phyloP scores from a whole-genome alignment of 1,284 basidiomycete genomes.

The Afroboletus lepidellus region DNA sequence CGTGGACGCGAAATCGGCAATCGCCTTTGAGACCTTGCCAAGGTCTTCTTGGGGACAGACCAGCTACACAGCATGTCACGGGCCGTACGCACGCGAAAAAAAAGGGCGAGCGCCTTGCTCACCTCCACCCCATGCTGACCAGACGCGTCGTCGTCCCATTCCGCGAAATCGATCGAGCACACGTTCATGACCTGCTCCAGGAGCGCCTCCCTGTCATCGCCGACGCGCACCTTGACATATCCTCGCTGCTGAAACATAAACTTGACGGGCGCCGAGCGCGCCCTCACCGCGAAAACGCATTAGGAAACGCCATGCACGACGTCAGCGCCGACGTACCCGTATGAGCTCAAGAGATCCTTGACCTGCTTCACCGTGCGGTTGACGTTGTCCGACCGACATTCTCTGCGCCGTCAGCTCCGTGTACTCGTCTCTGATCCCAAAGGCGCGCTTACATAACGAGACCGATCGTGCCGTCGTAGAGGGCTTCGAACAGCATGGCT shows the following conservation, averaged over 20 bases:
- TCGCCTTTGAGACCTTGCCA: slow-evolving; percentile 42
- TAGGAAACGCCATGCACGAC: slow-evolving; percentile 1
- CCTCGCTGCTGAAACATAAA: slow-evolving; percentile 79
- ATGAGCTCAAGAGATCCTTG: slow-evolving; percentile 56
- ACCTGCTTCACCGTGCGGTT: slow-evolving; percentile 69
- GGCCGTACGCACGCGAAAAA: background rate
- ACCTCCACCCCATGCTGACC: slow-evolving; percentile 43
- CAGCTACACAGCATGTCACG: slow-evolving; percentile 41
- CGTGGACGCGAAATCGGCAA: slow-evolving; percentile 35
- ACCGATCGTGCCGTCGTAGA: slow-evolving; percentile 67
- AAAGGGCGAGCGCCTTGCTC: too few species aligned
- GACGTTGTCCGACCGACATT: slow-evolving; percentile 74
- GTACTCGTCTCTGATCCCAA: background rate
- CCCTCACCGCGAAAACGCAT: slow-evolving; percentile 44
- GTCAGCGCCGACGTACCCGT: slow-evolving; percentile 46
- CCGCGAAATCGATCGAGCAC: slow-evolving; percentile 57
- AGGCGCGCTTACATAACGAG: slow-evolving; percentile 67
- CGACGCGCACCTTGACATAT: slow-evolving; percentile 54
- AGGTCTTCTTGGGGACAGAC: slow-evolving; percentile 52
- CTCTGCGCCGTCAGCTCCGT: slow-evolving; percentile 43
- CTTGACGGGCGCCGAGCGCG: slow-evolving; percentile 68
- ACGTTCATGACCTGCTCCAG: slow-evolving; percentile 53
- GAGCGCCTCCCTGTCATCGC: slow-evolving; percentile 44
- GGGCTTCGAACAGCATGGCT: slow-evolving; percentile 67
- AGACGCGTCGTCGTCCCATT: slow-evolving; percentile 31